Base-by-base conservation (phyloP, 306 rosid species). In the Cucurbita moschata region DNA sequence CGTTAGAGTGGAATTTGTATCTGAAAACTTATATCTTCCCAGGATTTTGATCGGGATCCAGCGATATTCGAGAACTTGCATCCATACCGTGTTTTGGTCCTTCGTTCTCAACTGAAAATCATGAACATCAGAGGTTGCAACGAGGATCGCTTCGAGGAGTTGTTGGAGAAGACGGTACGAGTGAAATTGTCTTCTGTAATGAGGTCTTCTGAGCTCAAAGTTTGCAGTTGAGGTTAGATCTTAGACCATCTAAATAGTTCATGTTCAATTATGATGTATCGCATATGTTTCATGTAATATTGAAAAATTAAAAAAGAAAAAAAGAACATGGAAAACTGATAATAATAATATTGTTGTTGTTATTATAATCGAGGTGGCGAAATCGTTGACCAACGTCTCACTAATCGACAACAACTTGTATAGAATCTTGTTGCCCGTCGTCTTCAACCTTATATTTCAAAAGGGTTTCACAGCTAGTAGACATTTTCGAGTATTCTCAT, bases 1-100 rank as follows among this genome's bases (percentile, higher is more conserved):
- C 5, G 64, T 2, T 30, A 26, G 42, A 12, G 10, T 12, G 18
- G 13, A 5, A 58, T 26, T 52, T 72, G 44, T 37, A 16, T 72
- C 39, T 11, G 6, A 15, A 15, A 53, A 54, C 9, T 11, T 10
- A 53, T 64, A 5, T 64, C 60, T 63, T 77, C 10, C 54, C 91
- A 93, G 97, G 98, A 88, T 83, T 93, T 85, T 79, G 98, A 93
- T 77, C 86, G 98, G 83, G 97, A 89, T 73, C 84, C 86, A 0
- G 81, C 78, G 75, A 83, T 86, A 79, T 81, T 90, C 23, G 78
- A 82, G 78, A 83, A 71, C 38, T 69, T 94, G 69, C 54, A 80
- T 83, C 95, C 90, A 42, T 86, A 72, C 75, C 76, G 82, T 71
- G 88, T 82, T 77, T 75, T 83, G 77, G 92, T 78, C 57, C 92